Evolutionary conservation across 805 yeast genomes (phyloP).

Genomic region (Tanozyma kutaoensis): DNA sequence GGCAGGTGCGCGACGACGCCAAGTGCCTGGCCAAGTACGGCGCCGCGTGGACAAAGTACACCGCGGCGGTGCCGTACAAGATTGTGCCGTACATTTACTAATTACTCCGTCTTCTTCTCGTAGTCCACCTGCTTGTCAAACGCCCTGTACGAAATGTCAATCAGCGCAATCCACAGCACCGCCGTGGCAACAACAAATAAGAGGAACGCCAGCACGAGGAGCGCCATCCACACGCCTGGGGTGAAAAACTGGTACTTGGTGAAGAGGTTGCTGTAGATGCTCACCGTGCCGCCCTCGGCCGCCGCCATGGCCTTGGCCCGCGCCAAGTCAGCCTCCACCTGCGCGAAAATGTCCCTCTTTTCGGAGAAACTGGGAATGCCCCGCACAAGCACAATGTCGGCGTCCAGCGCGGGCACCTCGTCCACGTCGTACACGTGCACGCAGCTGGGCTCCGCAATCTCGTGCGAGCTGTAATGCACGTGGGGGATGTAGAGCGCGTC

Average conservation of each 20-base stretch:
- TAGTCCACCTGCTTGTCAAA: conserved; percentile 57
- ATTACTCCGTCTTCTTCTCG: conserved; percentile 32
- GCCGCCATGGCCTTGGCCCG: too few relatives aligned
- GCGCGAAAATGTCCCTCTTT: too few relatives aligned
- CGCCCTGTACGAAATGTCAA: conserved; percentile 71
- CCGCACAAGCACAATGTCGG: too few relatives aligned
- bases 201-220: conserved; percentile 52
- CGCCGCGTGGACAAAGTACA: conserved; percentile 74
- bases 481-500: too few relatives aligned
- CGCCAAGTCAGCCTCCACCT: too few relatives aligned
- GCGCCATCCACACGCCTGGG: conserved; percentile 69
- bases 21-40: conserved; percentile 85
- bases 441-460: too few relatives aligned
- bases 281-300: too few relatives aligned
- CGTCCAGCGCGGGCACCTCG: too few relatives aligned
- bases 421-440: too few relatives aligned
- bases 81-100: conserved; percentile 82
- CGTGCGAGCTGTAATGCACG: too few relatives aligned
- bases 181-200: conserved; percentile 46
- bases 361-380: too few relatives aligned
- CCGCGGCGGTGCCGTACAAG: conserved; percentile 70
- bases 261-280: conserved; percentile 28
- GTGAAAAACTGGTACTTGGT: conserved; percentile 59
- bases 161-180: conserved; percentile 53
- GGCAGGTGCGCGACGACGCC: conserved; percentile 85